Conservation (phyloP, 2,329 filamentous ascomycete genomes). For the Talaromyces piceae region DNA sequence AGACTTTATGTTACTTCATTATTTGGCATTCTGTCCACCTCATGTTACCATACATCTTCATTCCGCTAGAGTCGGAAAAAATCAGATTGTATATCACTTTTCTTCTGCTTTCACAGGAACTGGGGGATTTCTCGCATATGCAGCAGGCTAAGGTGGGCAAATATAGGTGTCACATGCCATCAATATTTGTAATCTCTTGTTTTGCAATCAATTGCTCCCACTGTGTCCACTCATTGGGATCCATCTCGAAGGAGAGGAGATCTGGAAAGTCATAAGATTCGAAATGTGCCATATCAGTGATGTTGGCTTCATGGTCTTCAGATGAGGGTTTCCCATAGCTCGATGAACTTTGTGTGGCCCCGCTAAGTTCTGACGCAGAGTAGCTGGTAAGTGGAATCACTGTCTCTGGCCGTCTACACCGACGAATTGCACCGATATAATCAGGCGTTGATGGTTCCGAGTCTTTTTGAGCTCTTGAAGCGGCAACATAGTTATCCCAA, state of each 20-base stretch:
- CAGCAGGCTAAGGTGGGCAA: too few species aligned
- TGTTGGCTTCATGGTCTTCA: neutral
- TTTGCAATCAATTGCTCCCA: slow-evolving; percentile 22
- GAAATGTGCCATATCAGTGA: neutral
- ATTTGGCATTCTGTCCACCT: too few species aligned
- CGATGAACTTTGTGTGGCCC: neutral
- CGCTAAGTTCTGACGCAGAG: neutral
- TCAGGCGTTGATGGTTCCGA: neutral
- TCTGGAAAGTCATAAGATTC: slow-evolving; percentile 12
- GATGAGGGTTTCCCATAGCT: neutral
- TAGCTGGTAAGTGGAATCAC: neutral
- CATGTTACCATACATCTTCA: too few species aligned
- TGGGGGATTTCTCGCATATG: too few species aligned
- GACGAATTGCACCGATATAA: neutral
- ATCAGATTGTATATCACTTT: too few species aligned
- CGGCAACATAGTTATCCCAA: slow-evolving; percentile 19
- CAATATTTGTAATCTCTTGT: neutral
- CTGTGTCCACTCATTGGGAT: slow-evolving; percentile 22
- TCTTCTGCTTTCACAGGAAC: too few species aligned
- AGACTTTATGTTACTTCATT: too few species aligned
- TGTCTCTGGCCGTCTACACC: neutral
- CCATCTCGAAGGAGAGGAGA: slow-evolving; percentile 20
- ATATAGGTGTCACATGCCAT: neutral
- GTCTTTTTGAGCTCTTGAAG: slow-evolving; percentile 13
- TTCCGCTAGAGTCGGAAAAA: too few species aligned